Conservation (phyloP, 805 yeast genomes). For the Cyberlindnera petersonii region DNA sequence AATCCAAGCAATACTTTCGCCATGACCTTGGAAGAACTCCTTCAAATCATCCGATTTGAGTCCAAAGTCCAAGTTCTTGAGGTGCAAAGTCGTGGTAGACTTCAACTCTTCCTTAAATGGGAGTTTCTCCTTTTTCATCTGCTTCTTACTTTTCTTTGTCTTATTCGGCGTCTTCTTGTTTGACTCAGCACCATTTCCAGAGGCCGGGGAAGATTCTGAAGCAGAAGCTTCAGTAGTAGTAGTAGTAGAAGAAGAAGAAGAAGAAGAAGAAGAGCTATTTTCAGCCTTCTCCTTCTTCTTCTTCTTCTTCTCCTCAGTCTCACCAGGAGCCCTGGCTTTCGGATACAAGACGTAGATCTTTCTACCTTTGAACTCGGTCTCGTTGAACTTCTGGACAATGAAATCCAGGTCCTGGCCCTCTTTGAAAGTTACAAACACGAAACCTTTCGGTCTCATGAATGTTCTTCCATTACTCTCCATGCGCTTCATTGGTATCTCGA, state of each 20-base stretch:
- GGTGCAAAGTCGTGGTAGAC: constrained; percentile 50
- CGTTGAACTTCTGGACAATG: constrained; percentile 40
- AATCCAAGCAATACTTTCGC: constrained; percentile 51
- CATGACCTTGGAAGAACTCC: constrained; percentile 43
- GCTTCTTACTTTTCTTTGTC: constrained; percentile 2
- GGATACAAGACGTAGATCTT: constrained; percentile 51
- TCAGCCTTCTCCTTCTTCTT: neutral
- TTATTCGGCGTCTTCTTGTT: constrained; percentile 6
- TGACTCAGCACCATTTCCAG: constrained; percentile 15
- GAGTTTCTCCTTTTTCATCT: constrained; percentile 27
- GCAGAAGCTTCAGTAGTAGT: too few relatives aligned
- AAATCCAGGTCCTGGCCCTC: constrained; percentile 39
- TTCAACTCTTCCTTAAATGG: constrained; percentile 36
- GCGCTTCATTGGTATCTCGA: constrained; percentile 50
- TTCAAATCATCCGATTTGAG: constrained; percentile 51
- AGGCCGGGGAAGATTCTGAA: neutral
- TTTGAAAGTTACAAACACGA: constrained; percentile 53
- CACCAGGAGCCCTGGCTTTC: constrained; percentile 50
- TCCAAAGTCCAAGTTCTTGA: constrained; percentile 61
- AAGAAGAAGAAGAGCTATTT: too few relatives aligned
- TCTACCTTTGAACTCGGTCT: constrained; percentile 42
- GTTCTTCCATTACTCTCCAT: constrained; percentile 32
- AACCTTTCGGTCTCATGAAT: constrained; percentile 46
- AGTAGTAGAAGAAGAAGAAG: too few relatives aligned
- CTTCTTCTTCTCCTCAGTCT: constrained; percentile 2